Evolutionary conservation across 2,329 filamentous ascomycete genomes (phyloP).

Genomic region (Colletotrichum plurivorum): DNA sequence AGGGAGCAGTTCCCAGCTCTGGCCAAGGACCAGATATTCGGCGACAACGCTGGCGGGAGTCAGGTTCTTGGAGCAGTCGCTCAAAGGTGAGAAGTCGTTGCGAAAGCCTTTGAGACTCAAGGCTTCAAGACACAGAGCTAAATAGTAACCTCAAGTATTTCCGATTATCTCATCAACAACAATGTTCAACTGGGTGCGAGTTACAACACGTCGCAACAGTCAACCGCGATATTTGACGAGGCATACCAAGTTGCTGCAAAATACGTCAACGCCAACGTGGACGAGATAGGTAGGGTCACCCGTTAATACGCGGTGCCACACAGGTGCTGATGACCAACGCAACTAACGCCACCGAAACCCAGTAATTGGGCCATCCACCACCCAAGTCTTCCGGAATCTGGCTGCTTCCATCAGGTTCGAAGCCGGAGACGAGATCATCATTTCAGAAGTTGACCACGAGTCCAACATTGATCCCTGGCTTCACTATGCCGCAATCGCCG

Average conservation of each 20-base stretch:
- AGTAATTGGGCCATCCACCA: conserved; percentile 80
- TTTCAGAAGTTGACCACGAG: conserved; percentile 83
- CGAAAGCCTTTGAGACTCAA: background rate
- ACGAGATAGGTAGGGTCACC: conserved; percentile 65
- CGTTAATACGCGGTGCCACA: background rate
- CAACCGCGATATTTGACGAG: conserved; percentile 68
- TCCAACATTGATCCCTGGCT: conserved; percentile 83
- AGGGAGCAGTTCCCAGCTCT: conserved; percentile 78
- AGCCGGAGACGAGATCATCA: conserved; percentile 74
- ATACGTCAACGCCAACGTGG: conserved; percentile 76
- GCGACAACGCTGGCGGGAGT: conserved; percentile 85
- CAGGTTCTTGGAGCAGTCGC: conserved; percentile 75
- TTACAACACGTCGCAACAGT: conserved; percentile 73
- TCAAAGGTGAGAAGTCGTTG: background rate
- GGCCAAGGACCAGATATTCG: conserved; percentile 75
- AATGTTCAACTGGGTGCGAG: conserved; percentile 84
- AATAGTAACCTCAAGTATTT: conserved; percentile 66
- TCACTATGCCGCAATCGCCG: conserved; percentile 72
- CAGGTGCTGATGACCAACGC: background rate
- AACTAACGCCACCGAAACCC: background rate
- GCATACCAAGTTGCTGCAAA: conserved; percentile 76
- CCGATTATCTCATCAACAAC: conserved; percentile 74
- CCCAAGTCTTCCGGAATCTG: conserved; percentile 82
- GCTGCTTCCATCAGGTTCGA: conserved; percentile 67
- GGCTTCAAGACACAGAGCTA: no score